phyloP scores from a whole-genome alignment of 331 rosid genomes.

The Malus hybrid region DNA sequence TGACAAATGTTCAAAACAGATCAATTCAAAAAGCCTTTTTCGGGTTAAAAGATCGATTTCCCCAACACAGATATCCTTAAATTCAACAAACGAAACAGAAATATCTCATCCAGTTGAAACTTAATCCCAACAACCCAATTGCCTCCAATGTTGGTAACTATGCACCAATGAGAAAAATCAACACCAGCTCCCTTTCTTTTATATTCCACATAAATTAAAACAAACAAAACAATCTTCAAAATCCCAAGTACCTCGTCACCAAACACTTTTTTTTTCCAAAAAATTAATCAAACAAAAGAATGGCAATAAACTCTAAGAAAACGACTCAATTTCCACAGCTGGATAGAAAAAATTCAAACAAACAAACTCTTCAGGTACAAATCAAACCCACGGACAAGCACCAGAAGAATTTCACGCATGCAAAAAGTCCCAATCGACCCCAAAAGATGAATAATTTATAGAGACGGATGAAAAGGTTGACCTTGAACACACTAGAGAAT shows the following conservation, averaged over 20 bases:
- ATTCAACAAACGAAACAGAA: not conserved
- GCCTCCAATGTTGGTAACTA: slow-evolving; percentile 21
- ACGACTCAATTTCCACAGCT: slow-evolving; percentile 29
- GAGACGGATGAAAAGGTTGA: slow-evolving; percentile 37
- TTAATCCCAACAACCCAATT: slow-evolving; percentile 1
- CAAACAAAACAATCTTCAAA: slow-evolving; percentile 11
- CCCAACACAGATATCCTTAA: not conserved
- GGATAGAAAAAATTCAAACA: not conserved
- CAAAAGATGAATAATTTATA: slow-evolving; percentile 4
- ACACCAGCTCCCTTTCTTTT: not conserved
- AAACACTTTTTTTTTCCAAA: slow-evolving; percentile 4
- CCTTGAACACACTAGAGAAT: slow-evolving; percentile 13
- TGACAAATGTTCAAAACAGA: not conserved
- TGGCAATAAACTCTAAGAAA: slow-evolving; percentile 33
- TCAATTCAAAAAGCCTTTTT: not conserved
- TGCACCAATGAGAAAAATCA: not conserved
- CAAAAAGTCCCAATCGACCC: slow-evolving; percentile 1
- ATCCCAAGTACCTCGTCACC: slow-evolving; percentile 17
- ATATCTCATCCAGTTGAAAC: not conserved
- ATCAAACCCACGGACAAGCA: slow-evolving; percentile 7
- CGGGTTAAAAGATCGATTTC: not conserved
- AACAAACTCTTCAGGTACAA: slow-evolving; percentile 27
- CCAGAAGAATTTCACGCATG: slow-evolving; percentile 1
- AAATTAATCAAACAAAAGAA: not conserved
- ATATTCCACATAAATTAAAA: not conserved